Percentiles rank a stretch among this genome's conserved stretches.
Conservation (phyloP, 1,284 basidiomycete species). For the Irpex sp. region DNA sequence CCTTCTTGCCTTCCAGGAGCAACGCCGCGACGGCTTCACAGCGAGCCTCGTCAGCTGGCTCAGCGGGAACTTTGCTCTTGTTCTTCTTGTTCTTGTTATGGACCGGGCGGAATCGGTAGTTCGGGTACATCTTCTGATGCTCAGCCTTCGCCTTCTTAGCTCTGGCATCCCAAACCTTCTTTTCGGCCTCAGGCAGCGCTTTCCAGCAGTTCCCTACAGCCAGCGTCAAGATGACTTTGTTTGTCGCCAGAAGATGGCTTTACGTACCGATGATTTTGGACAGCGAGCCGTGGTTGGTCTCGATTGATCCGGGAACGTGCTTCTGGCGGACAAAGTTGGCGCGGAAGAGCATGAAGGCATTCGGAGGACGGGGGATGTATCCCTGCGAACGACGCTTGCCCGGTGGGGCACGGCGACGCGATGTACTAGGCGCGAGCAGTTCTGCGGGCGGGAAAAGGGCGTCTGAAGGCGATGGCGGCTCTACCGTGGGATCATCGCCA, state of each 20-base stretch:
- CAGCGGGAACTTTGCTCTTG: conserved; percentile 21
- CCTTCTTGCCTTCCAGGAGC: conserved; percentile 50
- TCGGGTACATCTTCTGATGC: conserved; percentile 56
- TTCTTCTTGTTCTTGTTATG: conserved; percentile 43
- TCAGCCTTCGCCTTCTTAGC: conserved; percentile 66
- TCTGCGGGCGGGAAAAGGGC: conserved; percentile 29
- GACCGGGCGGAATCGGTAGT: conserved; percentile 67
- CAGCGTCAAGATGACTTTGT: neutral
- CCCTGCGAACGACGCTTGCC: conserved; percentile 58
- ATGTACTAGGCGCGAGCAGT: conserved; percentile 23
- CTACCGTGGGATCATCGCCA: conserved; percentile 21
- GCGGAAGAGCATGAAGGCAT: conserved; percentile 93
- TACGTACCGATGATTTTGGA: conserved; percentile 68
- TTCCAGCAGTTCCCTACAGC: conserved; percentile 66
- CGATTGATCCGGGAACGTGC: conserved; percentile 79
- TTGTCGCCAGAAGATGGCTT: neutral
- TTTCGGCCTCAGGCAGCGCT: conserved; percentile 60
- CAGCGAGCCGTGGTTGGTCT: conserved; percentile 78
- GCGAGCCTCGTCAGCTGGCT: conserved; percentile 38
- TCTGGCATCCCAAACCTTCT: conserved; percentile 58
- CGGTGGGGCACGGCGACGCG: conserved; percentile 42
- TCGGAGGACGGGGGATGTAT: conserved; percentile 86
- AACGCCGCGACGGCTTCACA: conserved; percentile 52
- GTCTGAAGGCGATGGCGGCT: conserved; percentile 26
- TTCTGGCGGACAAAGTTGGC: conserved; percentile 82